phyloP scores from a whole-genome alignment of 768 basidiomycete genomes.

The Lentinula detonsa region DNA sequence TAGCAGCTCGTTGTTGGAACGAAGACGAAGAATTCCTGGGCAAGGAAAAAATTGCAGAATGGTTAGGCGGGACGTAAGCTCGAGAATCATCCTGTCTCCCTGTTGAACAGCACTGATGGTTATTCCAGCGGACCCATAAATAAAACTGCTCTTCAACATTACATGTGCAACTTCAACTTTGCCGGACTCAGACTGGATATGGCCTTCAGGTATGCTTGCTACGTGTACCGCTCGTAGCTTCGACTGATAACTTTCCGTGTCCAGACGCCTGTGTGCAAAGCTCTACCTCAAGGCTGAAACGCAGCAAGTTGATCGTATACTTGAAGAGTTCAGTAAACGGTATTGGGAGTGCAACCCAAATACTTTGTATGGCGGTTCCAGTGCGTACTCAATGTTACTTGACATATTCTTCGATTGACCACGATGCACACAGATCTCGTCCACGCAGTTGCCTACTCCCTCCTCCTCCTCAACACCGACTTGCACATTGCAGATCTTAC shows the following conservation, averaged over 20 bases:
- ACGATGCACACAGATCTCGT: constrained; percentile 60
- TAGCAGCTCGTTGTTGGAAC: constrained; percentile 76
- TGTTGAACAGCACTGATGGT: neutral
- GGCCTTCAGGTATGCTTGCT: constrained; percentile 69
- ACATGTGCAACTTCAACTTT: constrained; percentile 90
- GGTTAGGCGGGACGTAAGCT: constrained; percentile 88
- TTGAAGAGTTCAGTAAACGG: constrained; percentile 84
- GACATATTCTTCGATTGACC: neutral
- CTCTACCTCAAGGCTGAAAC: constrained; percentile 94
- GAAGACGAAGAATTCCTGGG: constrained; percentile 82
- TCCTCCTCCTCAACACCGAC: constrained; percentile 94
- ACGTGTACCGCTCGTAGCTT: neutral
- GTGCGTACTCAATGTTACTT: constrained; percentile 38
- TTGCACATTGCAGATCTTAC: constrained; percentile 90
- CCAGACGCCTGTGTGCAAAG: constrained; percentile 83
- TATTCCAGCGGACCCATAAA: constrained; percentile 64
- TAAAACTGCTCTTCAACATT: constrained; percentile 66
- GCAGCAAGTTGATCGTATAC: constrained; percentile 95
- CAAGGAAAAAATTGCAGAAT: constrained; percentile 93
- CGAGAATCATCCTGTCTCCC: neutral
- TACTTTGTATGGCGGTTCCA: constrained; percentile 76
- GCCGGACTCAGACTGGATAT: constrained; percentile 72
- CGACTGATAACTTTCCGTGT: neutral
- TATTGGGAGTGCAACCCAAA: constrained; percentile 91
- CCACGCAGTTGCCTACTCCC: constrained; percentile 91